A percentile compares a stretch with the other conserved stretches of the same genome.
Conservation (phyloP, 2,329 filamentous ascomycete genomes). For the Dactylellina drechsleri region DNA sequence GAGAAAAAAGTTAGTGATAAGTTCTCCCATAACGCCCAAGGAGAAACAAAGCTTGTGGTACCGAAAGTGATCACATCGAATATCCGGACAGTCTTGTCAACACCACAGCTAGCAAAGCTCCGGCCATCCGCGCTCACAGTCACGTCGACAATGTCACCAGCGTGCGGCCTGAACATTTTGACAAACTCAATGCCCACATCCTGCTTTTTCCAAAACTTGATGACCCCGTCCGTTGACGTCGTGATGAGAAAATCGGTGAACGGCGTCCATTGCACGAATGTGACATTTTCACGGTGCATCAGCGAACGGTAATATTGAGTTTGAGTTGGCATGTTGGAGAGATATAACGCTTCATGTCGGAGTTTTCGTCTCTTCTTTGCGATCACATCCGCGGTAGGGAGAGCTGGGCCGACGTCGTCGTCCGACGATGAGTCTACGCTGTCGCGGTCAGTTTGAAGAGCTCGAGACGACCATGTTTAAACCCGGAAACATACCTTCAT, state of each 20-base stretch:
- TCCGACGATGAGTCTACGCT: slow-evolving; percentile 75
- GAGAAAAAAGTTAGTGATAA: slow-evolving; percentile 5
- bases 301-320: slow-evolving; percentile 90
- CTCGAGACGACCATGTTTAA: neutral
- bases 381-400: slow-evolving; percentile 74
- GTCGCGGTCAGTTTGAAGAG: slow-evolving; percentile 7
- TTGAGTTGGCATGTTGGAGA: slow-evolving; percentile 85
- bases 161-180: slow-evolving; percentile 94
- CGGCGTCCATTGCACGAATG: slow-evolving; percentile 87
- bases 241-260: slow-evolving; percentile 95
- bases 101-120: slow-evolving; percentile 89
- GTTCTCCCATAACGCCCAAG: neutral
- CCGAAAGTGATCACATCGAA: slow-evolving; percentile 84
- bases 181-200: slow-evolving; percentile 93
- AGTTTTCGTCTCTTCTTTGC: slow-evolving; percentile 89
- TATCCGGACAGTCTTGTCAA: slow-evolving; percentile 81
- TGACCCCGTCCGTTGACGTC: slow-evolving; percentile 90
- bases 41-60: slow-evolving; percentile 59
- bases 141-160: slow-evolving; percentile 82
- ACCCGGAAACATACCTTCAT: slow-evolving; percentile 33
- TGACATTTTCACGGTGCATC: slow-evolving; percentile 97
- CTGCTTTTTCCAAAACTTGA: slow-evolving; percentile 99
- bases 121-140: slow-evolving; percentile 88
- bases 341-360: slow-evolving; percentile 85
- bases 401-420: slow-evolving; percentile 91